A percentile compares a stretch with the other conserved stretches of the same genome.
Conservation (phyloP, 306 rosid genomes). For the Fragaria nilgerrensis region DNA sequence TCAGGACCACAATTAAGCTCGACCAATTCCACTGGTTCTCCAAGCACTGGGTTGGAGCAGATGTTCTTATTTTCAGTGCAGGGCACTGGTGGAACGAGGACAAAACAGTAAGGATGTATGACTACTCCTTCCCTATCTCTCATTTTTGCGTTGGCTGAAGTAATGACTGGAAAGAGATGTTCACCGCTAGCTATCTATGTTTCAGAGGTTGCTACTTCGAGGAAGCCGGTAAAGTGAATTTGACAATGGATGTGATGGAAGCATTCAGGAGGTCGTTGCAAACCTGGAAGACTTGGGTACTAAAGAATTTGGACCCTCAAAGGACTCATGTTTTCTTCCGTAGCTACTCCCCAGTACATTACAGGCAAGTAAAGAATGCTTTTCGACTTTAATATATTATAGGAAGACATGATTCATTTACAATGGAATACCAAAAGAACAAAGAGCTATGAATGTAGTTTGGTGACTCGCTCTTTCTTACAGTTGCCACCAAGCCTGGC, state of each 20-base stretch:
- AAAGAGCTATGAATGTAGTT: background rate
- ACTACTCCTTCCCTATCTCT: background rate
- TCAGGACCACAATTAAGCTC: slow-evolving; percentile 39
- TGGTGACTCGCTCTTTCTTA: background rate
- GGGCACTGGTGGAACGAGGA: slow-evolving; percentile 90
- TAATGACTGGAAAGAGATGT: background rate
- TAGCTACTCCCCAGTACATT: slow-evolving; percentile 75
- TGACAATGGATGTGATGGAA: slow-evolving; percentile 60
- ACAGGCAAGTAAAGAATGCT: slow-evolving; percentile 49
- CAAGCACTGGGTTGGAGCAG: slow-evolving; percentile 58
- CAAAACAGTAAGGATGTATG: slow-evolving; percentile 58
- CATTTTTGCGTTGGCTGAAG: background rate
- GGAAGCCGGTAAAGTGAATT: slow-evolving; percentile 56
- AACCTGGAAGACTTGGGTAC: slow-evolving; percentile 79
- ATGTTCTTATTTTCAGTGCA: slow-evolving; percentile 66
- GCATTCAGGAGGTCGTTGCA: slow-evolving; percentile 67
- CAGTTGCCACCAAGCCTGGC: background rate
- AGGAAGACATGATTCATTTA: background rate
- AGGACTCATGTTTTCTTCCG: slow-evolving; percentile 65
- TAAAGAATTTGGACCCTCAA: slow-evolving; percentile 44
- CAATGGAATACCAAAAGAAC: slow-evolving; percentile 5
- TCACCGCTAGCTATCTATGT: background rate
- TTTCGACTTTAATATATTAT: background rate
- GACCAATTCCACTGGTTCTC: slow-evolving; percentile 71
- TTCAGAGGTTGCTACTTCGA: slow-evolving; percentile 75